Conservation (phyloP, 805 yeast species). For the Kodamaea neixiangensis region DNA sequence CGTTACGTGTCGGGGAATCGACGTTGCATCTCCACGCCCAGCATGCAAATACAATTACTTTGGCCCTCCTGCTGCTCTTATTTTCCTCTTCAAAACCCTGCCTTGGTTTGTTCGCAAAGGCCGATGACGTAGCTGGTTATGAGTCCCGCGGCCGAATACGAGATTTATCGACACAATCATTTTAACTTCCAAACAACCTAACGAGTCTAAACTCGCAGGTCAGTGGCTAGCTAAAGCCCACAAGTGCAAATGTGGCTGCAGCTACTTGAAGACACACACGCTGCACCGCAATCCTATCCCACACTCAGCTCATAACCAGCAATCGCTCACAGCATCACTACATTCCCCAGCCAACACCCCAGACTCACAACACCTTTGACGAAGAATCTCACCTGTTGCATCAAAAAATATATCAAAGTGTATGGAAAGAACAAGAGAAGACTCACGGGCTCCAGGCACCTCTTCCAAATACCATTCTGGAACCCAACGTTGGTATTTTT, state of each 20-base stretch:
- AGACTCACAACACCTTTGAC: slow-evolving; percentile 4
- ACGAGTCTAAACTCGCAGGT: too few species aligned
- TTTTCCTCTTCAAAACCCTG: not conserved
- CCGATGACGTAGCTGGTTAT: slow-evolving; percentile 1
- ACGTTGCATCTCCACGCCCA: too few species aligned
- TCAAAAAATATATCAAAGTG: not conserved
- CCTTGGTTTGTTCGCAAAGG: not conserved
- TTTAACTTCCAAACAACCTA: not conserved
- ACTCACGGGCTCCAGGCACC: not conserved
- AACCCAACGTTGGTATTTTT: too few species aligned
- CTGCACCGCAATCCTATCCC: too few species aligned
- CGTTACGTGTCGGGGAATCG: too few species aligned
- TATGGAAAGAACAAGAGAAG: slow-evolving; percentile 3
- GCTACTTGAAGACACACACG: too few species aligned
- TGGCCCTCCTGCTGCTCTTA: too few species aligned
- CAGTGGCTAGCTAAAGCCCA: too few species aligned
- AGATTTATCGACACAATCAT: not conserved
- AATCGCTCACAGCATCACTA: not conserved
- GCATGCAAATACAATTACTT: too few species aligned
- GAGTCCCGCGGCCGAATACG: not conserved
- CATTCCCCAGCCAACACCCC: not conserved
- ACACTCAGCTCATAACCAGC: too few species aligned
- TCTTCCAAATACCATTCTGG: too few species aligned
- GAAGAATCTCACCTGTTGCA: slow-evolving; percentile 1
- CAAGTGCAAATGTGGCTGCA: too few species aligned